A percentile compares a stretch with the other conserved stretches of the same genome.
Conservation (phyloP, 2,329 filamentous ascomycete species). For the Paracorniculantispora psalliotae region DNA sequence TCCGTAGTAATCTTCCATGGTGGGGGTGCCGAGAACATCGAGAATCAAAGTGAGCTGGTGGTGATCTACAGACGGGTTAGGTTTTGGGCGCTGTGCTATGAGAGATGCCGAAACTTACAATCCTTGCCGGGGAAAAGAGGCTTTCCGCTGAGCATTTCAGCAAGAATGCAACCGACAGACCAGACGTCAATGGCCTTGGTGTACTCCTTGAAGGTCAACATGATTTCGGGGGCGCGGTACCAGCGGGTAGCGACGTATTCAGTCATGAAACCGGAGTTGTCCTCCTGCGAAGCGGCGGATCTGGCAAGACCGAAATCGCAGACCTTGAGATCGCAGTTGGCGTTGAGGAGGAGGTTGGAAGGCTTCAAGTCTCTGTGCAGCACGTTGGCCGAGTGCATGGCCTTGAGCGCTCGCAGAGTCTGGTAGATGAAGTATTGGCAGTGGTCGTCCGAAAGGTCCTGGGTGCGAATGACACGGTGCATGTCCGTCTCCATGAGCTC, state of each 20-base stretch:
- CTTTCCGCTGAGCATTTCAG: slow-evolving; percentile 98
- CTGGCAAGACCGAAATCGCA: slow-evolving; percentile 96
- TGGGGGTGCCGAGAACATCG: slow-evolving; percentile 94
- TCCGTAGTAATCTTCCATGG: slow-evolving; percentile 99
- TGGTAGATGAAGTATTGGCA: slow-evolving; percentile 99
- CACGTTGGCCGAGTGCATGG: slow-evolving; percentile 98
- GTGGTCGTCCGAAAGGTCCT: slow-evolving; percentile 97
- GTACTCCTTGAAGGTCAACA: slow-evolving; percentile 99
- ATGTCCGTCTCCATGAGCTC: slow-evolving; percentile 99
- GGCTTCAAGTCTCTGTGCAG: slow-evolving; percentile 96
- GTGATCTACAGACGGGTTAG: slow-evolving; percentile 59
- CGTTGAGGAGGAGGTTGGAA: slow-evolving; percentile 92
- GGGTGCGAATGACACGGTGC: slow-evolving; percentile 97
- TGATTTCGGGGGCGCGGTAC: slow-evolving; percentile 99
- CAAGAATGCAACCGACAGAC: slow-evolving; percentile 97
- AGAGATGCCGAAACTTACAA: slow-evolving; percentile 56
- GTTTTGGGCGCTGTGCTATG: not conserved
- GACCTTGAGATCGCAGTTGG: slow-evolving; percentile 98
- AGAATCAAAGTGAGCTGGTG: slow-evolving; percentile 96
- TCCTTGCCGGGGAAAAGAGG: slow-evolving; percentile 97
- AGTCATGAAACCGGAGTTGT: slow-evolving; percentile 99
- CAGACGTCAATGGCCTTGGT: slow-evolving; percentile 99
- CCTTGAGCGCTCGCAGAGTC: slow-evolving; percentile 93
- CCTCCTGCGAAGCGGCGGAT: slow-evolving; percentile 93
- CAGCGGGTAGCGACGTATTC: slow-evolving; percentile 99